Base-by-base conservation (phyloP, 2,329 filamentous ascomycete species). In the Neofusicoccum sp. region DNA sequence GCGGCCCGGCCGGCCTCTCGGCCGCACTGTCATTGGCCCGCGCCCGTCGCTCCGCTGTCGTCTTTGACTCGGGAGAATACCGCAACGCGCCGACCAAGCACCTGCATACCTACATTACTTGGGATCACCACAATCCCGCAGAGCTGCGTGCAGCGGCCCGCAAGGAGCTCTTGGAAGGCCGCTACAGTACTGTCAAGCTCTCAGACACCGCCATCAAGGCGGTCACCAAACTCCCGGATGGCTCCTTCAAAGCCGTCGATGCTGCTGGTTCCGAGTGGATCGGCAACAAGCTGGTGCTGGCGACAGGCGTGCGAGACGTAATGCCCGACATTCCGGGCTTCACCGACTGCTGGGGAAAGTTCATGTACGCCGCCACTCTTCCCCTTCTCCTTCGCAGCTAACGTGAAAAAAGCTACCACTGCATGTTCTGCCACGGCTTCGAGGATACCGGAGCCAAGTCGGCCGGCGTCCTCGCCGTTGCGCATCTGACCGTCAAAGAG, bases 281-380 rank as follows among this genome's bases (percentile, higher is more conserved):
- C 8, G 84, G 83, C 0, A 75, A 75, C 48, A 86, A 83, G 62
- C 58, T 88, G 1, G 79, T 84, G 0, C 70, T 88, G 0, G 84
- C 82, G 0, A 83, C 74, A 0, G 85, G 86, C 0, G 75, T 82
- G 0, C 70, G 67, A 26, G 85, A 88, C 63, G 64, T 83, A 0
- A 67, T 81, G 33, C 81, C 80, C 0, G 74, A 80, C 12, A 80
- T 86, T 14, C 28, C 40, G 1, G 48, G 48, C 1, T 53, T 26
- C 16, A 16, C 9, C 26, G 33, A 53, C 3, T 53, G 48, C 33
- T 53, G 48, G 48, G 48, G 33, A 20, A 24, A 51, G 8, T 20
- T 7, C 3, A 51, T 51, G 48, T 51, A 12, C 20, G 16, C 4
- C 31, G 6, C 31, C 11, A 4, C 31, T 20, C 8, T 14, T 24